phyloP scores from a whole-genome alignment of 306 rosid genomes.

The Pyrus betulifolia region DNA sequence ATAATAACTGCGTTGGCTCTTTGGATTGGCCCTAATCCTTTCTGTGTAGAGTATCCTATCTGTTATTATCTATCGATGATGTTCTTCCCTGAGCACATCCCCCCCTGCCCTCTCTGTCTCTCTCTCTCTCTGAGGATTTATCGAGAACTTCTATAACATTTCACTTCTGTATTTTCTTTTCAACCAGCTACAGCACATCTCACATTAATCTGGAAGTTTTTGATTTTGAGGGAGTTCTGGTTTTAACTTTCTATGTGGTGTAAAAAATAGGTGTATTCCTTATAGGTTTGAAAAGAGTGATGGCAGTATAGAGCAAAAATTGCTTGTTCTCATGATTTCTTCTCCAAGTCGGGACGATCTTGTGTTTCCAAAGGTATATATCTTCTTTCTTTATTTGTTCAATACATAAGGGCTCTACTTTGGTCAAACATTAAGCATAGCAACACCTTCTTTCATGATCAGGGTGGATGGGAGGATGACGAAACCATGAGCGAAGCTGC shows the following conservation, averaged over 20 bases:
- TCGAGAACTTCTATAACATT: background rate
- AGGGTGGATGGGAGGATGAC: conserved; percentile 40
- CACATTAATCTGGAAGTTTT: background rate
- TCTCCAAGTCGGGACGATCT: conserved; percentile 30
- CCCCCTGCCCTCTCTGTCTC: background rate
- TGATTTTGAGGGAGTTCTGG: background rate
- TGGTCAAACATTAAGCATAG: background rate
- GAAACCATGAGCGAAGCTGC: conserved; percentile 30
- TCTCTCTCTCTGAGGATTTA: background rate
- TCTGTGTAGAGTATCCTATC: background rate
- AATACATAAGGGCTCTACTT: background rate
- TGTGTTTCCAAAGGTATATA: conserved; percentile 33
- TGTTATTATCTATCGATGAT: background rate
- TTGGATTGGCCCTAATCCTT: background rate
- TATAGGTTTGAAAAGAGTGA: conserved; percentile 13
- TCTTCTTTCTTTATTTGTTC: background rate
- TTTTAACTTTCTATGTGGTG: conserved; percentile 1
- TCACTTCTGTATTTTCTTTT: background rate
- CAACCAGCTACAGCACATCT: background rate
- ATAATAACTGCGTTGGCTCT: background rate
- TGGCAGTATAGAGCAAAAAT: conserved; percentile 7
- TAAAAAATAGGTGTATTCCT: conserved; percentile 26
- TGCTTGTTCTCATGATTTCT: conserved; percentile 35
- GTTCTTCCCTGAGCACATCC: background rate
- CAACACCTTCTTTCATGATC: conserved; percentile 3